Base-by-base conservation (phyloP, 805 yeast species). In the Candida xiaguanensis region DNA sequence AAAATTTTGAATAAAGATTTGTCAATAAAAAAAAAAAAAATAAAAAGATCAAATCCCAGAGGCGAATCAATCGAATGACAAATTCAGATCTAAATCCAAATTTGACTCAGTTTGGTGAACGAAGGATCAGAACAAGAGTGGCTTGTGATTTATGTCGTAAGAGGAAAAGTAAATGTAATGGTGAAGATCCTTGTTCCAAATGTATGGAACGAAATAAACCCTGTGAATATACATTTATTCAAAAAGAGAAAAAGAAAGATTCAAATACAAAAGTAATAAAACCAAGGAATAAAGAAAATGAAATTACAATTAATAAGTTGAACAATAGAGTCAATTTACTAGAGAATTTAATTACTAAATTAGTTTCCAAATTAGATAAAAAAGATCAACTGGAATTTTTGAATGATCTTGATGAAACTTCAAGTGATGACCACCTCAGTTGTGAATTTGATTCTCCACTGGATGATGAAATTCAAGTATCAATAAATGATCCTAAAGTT, bases 141-240 rank as follows among this genome's bases (percentile, higher is more conserved):
- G 80, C 79, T 8, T 76, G 82, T 48, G 75, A 70, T 44, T 61
- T 58, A 39, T 76, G 82, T 46, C 55, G 80, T 13, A 51, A 51
- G 39, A 61, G 74, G 30, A 76, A 76, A 48, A 67, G 73, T 42
- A 74, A 72, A 46, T 76, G 82, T 48, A 74, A 76, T 49, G 77
- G 79, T 0, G 53, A 50, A 3, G 43, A 45, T 9, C 70, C 70
- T 3, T 76, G 82, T 45, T 46, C 58, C 6, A 60, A 62, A 28
- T 74, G 82, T 46, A 41, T 48, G 8, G 54, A 48, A 17, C 63
- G 61, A 35, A 50, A 51, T 6, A 48, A 56, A 3, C 37, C 37
- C 2, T 75, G 80, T 47, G 40, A 36, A 7, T 56, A 52, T 34
- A 51, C 52, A 12, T 27, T 29, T 3, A 46, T 44, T 8, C 42